Conservation (phyloP, 2,329 filamentous ascomycete species). For the Elsinoe perseae region DNA sequence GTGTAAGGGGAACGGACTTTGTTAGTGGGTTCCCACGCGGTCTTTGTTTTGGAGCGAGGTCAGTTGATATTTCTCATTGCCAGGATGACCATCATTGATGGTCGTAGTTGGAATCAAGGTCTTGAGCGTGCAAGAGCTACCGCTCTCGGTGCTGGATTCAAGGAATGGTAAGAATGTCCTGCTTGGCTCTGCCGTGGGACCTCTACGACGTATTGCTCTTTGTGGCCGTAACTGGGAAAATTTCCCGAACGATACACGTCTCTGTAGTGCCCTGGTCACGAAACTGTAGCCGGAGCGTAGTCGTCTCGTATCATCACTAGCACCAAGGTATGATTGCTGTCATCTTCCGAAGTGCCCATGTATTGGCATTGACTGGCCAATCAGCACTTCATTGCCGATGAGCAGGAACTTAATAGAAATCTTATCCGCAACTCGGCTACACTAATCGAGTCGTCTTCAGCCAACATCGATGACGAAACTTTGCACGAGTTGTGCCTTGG, state of each 20-base stretch:
- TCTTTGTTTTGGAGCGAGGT: constrained; percentile 56
- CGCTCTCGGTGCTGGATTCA: constrained; percentile 51
- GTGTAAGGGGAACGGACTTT: constrained; percentile 36
- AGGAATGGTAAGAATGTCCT: constrained; percentile 35
- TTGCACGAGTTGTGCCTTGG: constrained; percentile 48
- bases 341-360: not conserved
- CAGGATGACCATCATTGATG: constrained; percentile 33
- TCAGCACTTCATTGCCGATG: constrained; percentile 53
- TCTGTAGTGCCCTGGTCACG: constrained; percentile 38
- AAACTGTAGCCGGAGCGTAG: constrained; percentile 35
- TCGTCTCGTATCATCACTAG: constrained; percentile 35
- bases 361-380: constrained; percentile 32
- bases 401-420: constrained; percentile 47
- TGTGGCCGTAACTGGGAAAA: constrained; percentile 40
- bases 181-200: constrained; percentile 38
- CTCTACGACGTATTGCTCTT: constrained; percentile 35
- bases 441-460: constrained; percentile 48
- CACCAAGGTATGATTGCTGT: constrained; percentile 48
- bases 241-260: constrained; percentile 34
- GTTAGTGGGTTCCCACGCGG: constrained; percentile 36
- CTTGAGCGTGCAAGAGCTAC: constrained; percentile 41
- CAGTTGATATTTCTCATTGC: constrained; percentile 35
- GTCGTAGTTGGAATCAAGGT: constrained; percentile 46
- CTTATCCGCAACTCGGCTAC: constrained; percentile 28
- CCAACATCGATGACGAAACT: constrained; percentile 58